These are phyloP conservation scores for Syzygium grande DNA, from an alignment of 345 rosid species.

Conservation along the genomic window DNA sequence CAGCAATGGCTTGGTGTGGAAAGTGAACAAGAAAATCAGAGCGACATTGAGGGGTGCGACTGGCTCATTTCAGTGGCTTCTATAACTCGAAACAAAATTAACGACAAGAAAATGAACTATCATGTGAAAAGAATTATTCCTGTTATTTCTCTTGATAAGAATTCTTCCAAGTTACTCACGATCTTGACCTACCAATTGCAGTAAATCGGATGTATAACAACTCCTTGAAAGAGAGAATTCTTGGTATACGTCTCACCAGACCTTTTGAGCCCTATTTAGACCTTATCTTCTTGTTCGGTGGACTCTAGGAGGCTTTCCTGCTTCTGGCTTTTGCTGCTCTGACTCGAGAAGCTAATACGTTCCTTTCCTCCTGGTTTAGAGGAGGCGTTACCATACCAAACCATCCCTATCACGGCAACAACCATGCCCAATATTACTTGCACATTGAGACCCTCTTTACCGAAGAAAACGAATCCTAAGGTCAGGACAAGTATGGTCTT, in stretches of 20 bases:
- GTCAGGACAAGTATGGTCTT: constrained; percentile 89
- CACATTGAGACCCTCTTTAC: constrained; percentile 84
- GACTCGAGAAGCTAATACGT: constrained; percentile 48
- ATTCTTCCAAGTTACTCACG: background rate
- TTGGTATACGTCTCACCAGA: background rate
- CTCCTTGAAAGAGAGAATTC: background rate
- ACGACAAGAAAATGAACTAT: background rate
- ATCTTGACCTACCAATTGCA: background rate
- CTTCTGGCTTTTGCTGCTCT: constrained; percentile 47
- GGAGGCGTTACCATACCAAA: constrained; percentile 97
- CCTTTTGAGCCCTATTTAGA: constrained; percentile 21
- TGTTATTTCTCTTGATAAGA: background rate
- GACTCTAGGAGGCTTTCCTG: constrained; percentile 36
- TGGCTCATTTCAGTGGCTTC: background rate
- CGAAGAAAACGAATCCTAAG: constrained; percentile 87
- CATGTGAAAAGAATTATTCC: background rate
- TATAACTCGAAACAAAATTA: background rate
- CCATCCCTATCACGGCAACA: constrained; percentile 79
- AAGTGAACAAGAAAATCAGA: background rate
- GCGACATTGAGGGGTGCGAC: background rate
- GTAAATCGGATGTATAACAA: background rate
- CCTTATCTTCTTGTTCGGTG: constrained; percentile 51
- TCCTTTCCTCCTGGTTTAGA: constrained; percentile 95
- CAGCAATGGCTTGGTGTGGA: background rate
- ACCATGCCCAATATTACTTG: constrained; percentile 89